Percentiles rank a stretch among this genome's conserved stretches.
Evolutionary conservation across 768 basidiomycete species (phyloP).

Genomic region (Tricholoma sp.): DNA sequence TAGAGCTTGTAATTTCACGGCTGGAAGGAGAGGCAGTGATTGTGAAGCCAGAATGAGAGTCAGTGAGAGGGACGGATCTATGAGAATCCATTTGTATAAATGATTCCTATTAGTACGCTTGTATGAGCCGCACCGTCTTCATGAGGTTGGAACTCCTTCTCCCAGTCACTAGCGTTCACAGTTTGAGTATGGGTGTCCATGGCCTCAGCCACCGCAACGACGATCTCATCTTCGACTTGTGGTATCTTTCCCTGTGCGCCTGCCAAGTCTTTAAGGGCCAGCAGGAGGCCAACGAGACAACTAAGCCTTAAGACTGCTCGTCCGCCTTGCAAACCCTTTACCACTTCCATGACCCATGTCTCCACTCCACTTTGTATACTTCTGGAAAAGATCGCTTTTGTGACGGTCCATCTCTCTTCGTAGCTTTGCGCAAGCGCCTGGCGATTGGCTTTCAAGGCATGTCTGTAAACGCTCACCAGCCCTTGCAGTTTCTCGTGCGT

Average conservation of each 20-base stretch:
- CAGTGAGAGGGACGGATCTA: conserved; percentile 42
- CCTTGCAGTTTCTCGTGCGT: conserved; percentile 43
- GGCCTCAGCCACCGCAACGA: conserved; percentile 69
- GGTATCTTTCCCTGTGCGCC: conserved; percentile 23
- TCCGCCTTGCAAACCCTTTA: conserved; percentile 63
- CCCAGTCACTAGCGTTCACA: conserved; percentile 44
- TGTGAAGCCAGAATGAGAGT: conserved; percentile 57
- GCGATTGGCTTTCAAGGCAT: conserved; percentile 53
- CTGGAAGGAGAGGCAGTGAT: conserved; percentile 49
- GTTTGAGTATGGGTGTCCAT: conserved; percentile 49
- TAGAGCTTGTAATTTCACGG: conserved; percentile 52
- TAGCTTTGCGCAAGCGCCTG: conserved; percentile 32
- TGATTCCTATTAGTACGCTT: not conserved
- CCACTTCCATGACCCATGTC: conserved; percentile 46
- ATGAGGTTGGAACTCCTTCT: conserved; percentile 60
- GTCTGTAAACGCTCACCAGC: conserved; percentile 51
- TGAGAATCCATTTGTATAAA: not conserved
- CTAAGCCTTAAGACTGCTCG: conserved; percentile 57
- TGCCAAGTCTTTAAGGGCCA: conserved; percentile 55
- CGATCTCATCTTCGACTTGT: conserved; percentile 57
- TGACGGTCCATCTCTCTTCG: conserved; percentile 27
- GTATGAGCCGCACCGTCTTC: conserved; percentile 34
- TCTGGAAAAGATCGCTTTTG: conserved; percentile 30
- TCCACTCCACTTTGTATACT: conserved; percentile 35
- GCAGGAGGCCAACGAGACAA: conserved; percentile 56